Conservation (phyloP, 2,329 filamentous ascomycete genomes). For the Kalmusia sp. region DNA sequence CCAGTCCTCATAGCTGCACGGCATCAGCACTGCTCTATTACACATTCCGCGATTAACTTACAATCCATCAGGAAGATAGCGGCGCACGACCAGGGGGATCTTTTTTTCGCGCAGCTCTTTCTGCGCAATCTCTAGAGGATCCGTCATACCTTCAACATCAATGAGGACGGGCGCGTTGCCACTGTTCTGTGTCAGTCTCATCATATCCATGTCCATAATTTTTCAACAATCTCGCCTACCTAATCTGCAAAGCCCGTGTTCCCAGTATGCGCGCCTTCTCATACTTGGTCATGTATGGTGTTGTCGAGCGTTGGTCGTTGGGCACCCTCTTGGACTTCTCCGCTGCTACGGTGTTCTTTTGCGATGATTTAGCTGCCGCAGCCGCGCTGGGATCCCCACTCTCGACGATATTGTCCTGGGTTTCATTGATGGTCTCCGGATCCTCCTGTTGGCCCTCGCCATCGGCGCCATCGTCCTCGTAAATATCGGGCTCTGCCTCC, state of each 20-base stretch:
- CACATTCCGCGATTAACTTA: conserved; percentile 58
- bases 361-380: conserved; percentile 47
- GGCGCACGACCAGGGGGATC: conserved; percentile 91
- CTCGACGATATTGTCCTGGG: conserved; percentile 50
- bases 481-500: conserved; percentile 69
- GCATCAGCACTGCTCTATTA: conserved; percentile 22
- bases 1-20: conserved; percentile 92
- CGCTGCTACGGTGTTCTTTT: conserved; percentile 63
- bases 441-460: conserved; percentile 47
- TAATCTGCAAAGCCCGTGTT: conserved; percentile 93
- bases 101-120: conserved; percentile 99
- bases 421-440: conserved; percentile 39
- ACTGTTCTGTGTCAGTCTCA: conserved; percentile 57
- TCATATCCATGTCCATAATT: not conserved
- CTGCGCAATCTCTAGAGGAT: conserved; percentile 95
- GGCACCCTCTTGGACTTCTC: conserved; percentile 84
- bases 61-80: conserved; percentile 97
- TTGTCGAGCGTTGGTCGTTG: conserved; percentile 86
- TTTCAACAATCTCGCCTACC: conserved; percentile 60
- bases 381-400: conserved; percentile 62
- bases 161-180: conserved; percentile 98
- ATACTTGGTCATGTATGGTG: conserved; percentile 99
- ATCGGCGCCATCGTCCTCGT: conserved; percentile 69
- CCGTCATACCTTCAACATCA: conserved; percentile 95
- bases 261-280: conserved; percentile 92